A percentile compares a stretch with the other conserved stretches of the same genome.
Conservation (phyloP, 805 yeast species). For the Sugiyamaella smithiae region DNA sequence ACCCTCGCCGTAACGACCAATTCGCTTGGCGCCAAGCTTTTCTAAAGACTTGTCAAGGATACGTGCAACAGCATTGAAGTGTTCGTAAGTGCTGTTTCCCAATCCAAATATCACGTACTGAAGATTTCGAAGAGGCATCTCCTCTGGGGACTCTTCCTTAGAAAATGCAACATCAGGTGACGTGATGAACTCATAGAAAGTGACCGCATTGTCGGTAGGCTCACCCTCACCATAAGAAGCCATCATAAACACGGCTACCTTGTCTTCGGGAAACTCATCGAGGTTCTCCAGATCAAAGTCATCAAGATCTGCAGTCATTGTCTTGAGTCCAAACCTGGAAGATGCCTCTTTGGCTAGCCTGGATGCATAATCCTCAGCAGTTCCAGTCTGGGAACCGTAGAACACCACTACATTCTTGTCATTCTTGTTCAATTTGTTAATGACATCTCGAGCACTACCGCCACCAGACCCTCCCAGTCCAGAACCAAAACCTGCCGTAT, state of each 20-base stretch:
- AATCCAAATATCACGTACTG: constrained; percentile 81
- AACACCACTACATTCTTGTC: constrained; percentile 76
- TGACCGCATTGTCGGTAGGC: constrained; percentile 91
- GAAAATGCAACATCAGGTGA: constrained; percentile 52
- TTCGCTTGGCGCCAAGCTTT: constrained; percentile 65
- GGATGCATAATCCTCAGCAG: constrained; percentile 95
- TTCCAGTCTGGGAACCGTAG: constrained; percentile 96
- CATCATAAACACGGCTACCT: constrained; percentile 69
- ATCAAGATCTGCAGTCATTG: constrained; percentile 84
- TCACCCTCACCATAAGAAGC: constrained; percentile 99
- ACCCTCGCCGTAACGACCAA: constrained; percentile 85
- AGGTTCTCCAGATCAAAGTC: constrained; percentile 82
- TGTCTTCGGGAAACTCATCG: constrained; percentile 56
- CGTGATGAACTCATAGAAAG: constrained; percentile 64
- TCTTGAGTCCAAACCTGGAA: constrained; percentile 72
- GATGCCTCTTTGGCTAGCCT: constrained; percentile 86
- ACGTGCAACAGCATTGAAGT: constrained; percentile 77
- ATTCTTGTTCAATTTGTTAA: constrained; percentile 46
- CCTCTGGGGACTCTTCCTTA: constrained; percentile 30
- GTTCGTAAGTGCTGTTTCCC: constrained; percentile 93
- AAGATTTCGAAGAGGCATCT: constrained; percentile 47
- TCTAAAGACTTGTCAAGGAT: constrained; percentile 48
- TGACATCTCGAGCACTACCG: constrained; percentile 28
- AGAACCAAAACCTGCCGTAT: constrained; percentile 18
- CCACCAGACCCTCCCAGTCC: constrained; percentile 25